These are phyloP conservation scores for Neonothopanus nambi DNA, from an alignment of 1,284 basidiomycete genomes.

Conservation along the genomic window DNA sequence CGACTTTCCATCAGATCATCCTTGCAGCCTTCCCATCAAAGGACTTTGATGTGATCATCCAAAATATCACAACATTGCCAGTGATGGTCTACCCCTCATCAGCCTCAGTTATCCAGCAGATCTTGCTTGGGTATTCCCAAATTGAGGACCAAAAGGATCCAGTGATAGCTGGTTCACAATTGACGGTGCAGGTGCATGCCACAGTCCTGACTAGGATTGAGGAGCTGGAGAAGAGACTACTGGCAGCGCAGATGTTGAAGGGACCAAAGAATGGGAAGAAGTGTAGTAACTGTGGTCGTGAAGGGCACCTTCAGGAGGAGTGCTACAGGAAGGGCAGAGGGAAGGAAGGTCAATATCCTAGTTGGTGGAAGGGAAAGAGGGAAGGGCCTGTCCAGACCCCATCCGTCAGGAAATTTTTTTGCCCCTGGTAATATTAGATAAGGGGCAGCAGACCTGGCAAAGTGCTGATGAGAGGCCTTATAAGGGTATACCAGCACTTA, in stretches of 20 bases:
- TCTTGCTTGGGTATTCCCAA: not conserved
- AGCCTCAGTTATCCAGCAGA: constrained; percentile 6
- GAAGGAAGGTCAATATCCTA: constrained; percentile 10
- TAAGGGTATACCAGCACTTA: too few relatives aligned
- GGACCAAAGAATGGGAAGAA: not conserved
- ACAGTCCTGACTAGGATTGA: constrained; percentile 2
- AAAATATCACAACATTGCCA: constrained; percentile 1
- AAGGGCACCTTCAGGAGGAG: not conserved
- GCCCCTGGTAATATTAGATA: too few relatives aligned
- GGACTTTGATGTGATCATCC: constrained; percentile 5
- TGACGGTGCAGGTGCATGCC: not conserved
- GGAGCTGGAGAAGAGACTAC: not conserved
- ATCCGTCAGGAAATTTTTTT: too few relatives aligned
- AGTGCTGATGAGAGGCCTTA: too few relatives aligned
- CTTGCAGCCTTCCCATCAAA: constrained; percentile 1
- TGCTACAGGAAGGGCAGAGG: constrained; percentile 5
- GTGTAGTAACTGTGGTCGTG: not conserved
- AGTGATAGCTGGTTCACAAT: not conserved
- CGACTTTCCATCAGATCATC: not conserved
- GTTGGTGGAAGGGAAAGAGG: constrained; percentile 1
- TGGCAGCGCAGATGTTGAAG: not conserved
- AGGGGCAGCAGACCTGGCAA: too few relatives aligned
- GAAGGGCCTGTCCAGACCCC: not conserved
- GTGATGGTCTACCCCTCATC: not conserved
- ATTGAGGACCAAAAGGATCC: not conserved